Percentiles rank a stretch among this genome's conserved stretches.
phyloP scores from a whole-genome alignment of 75 land plant species.

The Picea sitchensis region DNA sequence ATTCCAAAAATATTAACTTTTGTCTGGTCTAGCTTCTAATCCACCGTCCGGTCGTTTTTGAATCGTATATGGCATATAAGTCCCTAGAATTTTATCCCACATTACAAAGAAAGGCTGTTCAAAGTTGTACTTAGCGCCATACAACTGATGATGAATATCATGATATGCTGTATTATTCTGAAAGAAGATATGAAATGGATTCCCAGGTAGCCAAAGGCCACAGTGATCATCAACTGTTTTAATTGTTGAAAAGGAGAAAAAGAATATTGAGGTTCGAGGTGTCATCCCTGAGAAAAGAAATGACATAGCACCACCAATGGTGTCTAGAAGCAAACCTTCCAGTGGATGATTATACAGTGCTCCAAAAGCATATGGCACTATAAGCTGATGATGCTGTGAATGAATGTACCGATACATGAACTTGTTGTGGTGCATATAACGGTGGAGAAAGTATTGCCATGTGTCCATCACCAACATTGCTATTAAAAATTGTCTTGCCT shows the following conservation, averaged over 20 bases:
- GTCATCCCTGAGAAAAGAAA: conserved; percentile 43
- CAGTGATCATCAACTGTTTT: conserved; percentile 51
- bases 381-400: conserved; percentile 34
- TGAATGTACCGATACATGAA: conserved; percentile 40
- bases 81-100: too few relatives aligned
- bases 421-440: conserved; percentile 55
- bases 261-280: conserved; percentile 43
- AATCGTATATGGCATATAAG: too few relatives aligned
- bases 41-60: too few relatives aligned
- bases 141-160: conserved; percentile 27
- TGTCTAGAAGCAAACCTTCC: conserved; percentile 42
- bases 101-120: too few relatives aligned
- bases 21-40: too few relatives aligned
- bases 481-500: conserved; percentile 22
- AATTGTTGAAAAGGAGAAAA: conserved; percentile 43
- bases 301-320: conserved; percentile 37
- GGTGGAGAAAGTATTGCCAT: conserved; percentile 82
- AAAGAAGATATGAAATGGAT: conserved; percentile 39
- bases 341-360: conserved; percentile 43
- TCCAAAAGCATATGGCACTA: conserved; percentile 47
- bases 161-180: conserved; percentile 47
- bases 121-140: too few relatives aligned
- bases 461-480: conserved; percentile 76
- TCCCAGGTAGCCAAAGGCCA: conserved; percentile 40
- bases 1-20: too few relatives aligned